Percentiles rank a stretch among this genome's conserved stretches.
These are phyloP conservation scores for Phytophthora hybrid DNA, from an alignment of 352 stramenopile species.

Conservation along the genomic window DNA sequence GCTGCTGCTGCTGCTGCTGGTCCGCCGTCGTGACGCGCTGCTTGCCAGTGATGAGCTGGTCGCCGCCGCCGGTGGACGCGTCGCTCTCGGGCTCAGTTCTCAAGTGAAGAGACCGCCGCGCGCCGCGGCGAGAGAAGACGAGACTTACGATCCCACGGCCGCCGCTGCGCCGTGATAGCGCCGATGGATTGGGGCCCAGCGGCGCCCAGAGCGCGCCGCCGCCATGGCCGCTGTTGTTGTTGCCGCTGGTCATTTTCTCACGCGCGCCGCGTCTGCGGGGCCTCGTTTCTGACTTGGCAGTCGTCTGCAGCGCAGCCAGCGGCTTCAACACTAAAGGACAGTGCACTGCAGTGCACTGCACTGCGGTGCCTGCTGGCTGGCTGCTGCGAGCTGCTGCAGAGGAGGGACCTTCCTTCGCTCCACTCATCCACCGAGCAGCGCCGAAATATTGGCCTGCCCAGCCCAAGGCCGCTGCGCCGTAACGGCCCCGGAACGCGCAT, in stretches of 20 bases:
- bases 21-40: background rate
- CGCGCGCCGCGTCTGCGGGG: conserved; percentile 34
- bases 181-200: conserved; percentile 37
- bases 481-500: conserved; percentile 22
- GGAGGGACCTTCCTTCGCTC: background rate
- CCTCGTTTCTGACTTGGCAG: conserved; percentile 39
- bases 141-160: conserved; percentile 45
- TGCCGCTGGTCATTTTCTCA: conserved; percentile 50
- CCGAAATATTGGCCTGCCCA: conserved; percentile 26
- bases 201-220: conserved; percentile 15
- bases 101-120: conserved; percentile 46
- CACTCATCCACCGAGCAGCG: background rate
- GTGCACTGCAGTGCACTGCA: too few relatives aligned
- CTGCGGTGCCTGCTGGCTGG: background rate
- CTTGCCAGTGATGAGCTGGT: background rate
- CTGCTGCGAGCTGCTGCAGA: background rate
- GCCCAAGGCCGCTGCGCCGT: conserved; percentile 9
- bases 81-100: conserved; percentile 37
- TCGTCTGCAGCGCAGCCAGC: conserved; percentile 26
- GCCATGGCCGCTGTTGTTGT: too few relatives aligned
- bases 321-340: conserved; percentile 17
- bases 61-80: conserved; percentile 15
- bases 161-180: conserved; percentile 39
- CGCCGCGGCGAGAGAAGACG: conserved; percentile 30
- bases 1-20: background rate